Conservation (phyloP, 2,329 filamentous ascomycete species). For the Oidium heveae region DNA sequence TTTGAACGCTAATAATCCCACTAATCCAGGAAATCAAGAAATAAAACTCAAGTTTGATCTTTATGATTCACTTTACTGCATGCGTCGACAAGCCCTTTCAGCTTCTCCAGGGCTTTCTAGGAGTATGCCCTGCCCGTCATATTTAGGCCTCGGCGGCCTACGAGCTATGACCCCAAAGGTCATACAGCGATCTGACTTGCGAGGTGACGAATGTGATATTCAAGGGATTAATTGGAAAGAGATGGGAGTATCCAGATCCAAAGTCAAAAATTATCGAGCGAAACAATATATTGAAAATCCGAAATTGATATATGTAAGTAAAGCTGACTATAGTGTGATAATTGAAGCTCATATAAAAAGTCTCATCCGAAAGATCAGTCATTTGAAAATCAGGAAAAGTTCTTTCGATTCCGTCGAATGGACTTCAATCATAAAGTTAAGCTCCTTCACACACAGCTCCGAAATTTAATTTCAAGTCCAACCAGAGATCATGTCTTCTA, state of each 20-base stretch:
- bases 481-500: conserved; percentile 32
- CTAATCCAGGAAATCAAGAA: too few relatives aligned
- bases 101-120: too few relatives aligned
- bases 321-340: conserved; percentile 23
- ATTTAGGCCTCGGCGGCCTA: conserved; percentile 1
- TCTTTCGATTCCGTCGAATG: conserved; percentile 33
- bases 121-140: too few relatives aligned
- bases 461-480: conserved; percentile 32
- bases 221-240: conserved; percentile 33
- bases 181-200: conserved; percentile 21
- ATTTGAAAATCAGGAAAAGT: conserved; percentile 14
- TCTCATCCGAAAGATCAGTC: conserved; percentile 5
- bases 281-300: conserved; percentile 23
- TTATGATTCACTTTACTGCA: too few relatives aligned
- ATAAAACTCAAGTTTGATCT: too few relatives aligned
- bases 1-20: too few relatives aligned
- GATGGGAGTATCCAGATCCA: conserved; percentile 23
- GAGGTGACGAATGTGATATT: conserved; percentile 29
- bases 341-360: conserved; percentile 2
- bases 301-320: conserved; percentile 31
- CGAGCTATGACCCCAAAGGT: conserved; percentile 6
- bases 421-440: conserved; percentile 26
- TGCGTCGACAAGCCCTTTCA: too few relatives aligned
- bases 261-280: conserved; percentile 2
- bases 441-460: conserved; percentile 40